Evolutionary conservation across 2,329 filamentous ascomycete genomes (phyloP), one percentile per base, ranked within the genome.

Genomic region (Pestalotiopsis sp.): DNA sequence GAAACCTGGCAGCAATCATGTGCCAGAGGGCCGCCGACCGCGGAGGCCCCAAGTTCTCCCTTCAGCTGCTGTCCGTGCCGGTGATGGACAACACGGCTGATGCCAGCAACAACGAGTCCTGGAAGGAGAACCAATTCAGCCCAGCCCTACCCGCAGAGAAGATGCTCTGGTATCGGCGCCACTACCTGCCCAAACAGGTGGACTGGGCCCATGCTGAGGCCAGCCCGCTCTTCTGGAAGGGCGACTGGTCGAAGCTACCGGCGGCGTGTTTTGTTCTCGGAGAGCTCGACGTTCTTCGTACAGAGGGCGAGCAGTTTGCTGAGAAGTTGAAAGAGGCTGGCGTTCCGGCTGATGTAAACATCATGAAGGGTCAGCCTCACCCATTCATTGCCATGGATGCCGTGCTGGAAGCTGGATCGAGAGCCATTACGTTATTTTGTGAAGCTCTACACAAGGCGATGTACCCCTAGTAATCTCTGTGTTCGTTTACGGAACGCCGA

Each of bases 141-240:
- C 83, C 86, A 0, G 85, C 86, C 0, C 79, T 89, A 1, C 84
- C 87, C 0, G 85, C 86, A 0, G 78, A 78, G 3, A 89, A 89
- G 76, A 90, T 90, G 87, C 74, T 87, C 63, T 90, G 88, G 87
- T 90, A 88, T 73, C 81, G 87, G n/a, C 74, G 82, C 20, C 85
- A 87, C 74, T 90, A 89, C 76, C 80, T 90, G 2, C 86, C 87
- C 0, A 77, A 85, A 57, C 67, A 79, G 27, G 74, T 73, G 2
- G 81, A 84, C 66, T 84, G 85, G 81, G 72, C 74, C 2, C 78
- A 87, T 41, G 83, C 85, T 0, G 86, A 89, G 74, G 86, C 87
- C 0, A 88, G 85, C 61, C 86, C 86, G 2, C 74, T 89, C 62
- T 79, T 89, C 23, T 87, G 85, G 76, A 36, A 75, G 1, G 83